Base-by-base conservation (phyloP, 169 alveolate genomes). In the Plasmodium sp. region DNA sequence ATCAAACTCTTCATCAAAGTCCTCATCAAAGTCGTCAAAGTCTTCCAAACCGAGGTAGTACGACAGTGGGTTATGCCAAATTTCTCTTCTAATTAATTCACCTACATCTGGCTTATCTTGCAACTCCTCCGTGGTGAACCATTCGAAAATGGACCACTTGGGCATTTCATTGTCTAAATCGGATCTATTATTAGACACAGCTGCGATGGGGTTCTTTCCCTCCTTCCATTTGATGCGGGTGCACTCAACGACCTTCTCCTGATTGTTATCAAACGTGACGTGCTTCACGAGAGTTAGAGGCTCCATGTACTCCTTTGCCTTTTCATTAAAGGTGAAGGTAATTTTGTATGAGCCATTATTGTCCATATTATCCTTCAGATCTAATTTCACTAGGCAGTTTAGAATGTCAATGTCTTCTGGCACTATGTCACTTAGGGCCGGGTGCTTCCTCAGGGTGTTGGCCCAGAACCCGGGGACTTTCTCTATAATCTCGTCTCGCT, bases 391-490 rank as follows among this genome's bases (percentile, higher is more conserved):
- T 36, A 98, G 96, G 48, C 93, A 97, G 48, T 98, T 96, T 31
- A 98, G 96, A 16, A 98, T 82, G 27, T 97, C 98, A 34, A 92
- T 83, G 92, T 98, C 99, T n/a, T 97, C 99, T 1, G 98, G 96
- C 12, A 97, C 97, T 84, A 98, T 93, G 79, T 96, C 96, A 81
- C 98, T 97, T 74, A 96, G 96, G 27, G 97, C 97, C 12, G 98
- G 99, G 86, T 98, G 99, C 84, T 96, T 97, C 10, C 97, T 88
- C 36, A 98, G 84, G 33, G 99, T 97, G 41, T 96, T 95, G 2
- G 97, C 96, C 99, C 99, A 98, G 91, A 98, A 98, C 16, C 98
- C 98, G 3, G 99, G 99, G 22, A 98, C 96, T 51, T 97, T 97
- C 43, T 97, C 97, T 22, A 98, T 97, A 12, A 97, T 97, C 18